Evolutionary conservation across 768 basidiomycete species (phyloP).

Genomic region (Dictyophora rubrovolvata): DNA sequence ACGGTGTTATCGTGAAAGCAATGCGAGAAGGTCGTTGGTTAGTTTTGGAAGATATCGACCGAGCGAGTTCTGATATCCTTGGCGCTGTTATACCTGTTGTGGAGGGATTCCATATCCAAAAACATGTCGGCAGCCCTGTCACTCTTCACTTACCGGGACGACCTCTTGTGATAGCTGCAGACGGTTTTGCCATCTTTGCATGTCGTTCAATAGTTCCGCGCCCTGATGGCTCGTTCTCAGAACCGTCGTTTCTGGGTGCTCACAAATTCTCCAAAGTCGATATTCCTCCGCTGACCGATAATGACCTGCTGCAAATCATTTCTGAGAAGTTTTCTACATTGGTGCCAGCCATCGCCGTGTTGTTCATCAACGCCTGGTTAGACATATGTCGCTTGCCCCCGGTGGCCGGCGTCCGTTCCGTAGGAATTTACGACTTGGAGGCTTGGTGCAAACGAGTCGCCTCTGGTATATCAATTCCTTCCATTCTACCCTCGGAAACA

Average conservation of each 20-base stretch:
- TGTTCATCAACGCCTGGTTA: slow-evolving; percentile 64
- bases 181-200: slow-evolving; percentile 80
- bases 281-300: slow-evolving; percentile 46
- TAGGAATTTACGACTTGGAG: slow-evolving; percentile 73
- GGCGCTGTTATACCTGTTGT: slow-evolving; percentile 78
- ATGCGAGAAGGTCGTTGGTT: slow-evolving; percentile 90
- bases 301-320: slow-evolving; percentile 67
- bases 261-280: slow-evolving; percentile 73
- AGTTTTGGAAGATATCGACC: slow-evolving; percentile 86
- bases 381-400: slow-evolving; percentile 42
- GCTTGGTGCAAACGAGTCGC: slow-evolving; percentile 76
- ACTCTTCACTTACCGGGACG: slow-evolving; percentile 63
- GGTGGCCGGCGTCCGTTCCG: slow-evolving; percentile 38
- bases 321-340: slow-evolving; percentile 56
- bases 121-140: slow-evolving; percentile 68
- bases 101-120: slow-evolving; percentile 54
- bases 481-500: slow-evolving; percentile 24
- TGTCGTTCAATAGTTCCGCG: slow-evolving; percentile 61
- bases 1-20: slow-evolving; percentile 83
- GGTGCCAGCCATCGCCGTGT: slow-evolving; percentile 33
- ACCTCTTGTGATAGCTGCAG: slow-evolving; percentile 63
- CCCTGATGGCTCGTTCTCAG: slow-evolving; percentile 36
- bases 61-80: slow-evolving; percentile 81
- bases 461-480: slow-evolving; percentile 38
- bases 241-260: slow-evolving; percentile 70